These are phyloP conservation scores for Cercophora sp. DNA, from an alignment of 495 filamentous ascomycete species.

Conservation along the genomic window DNA sequence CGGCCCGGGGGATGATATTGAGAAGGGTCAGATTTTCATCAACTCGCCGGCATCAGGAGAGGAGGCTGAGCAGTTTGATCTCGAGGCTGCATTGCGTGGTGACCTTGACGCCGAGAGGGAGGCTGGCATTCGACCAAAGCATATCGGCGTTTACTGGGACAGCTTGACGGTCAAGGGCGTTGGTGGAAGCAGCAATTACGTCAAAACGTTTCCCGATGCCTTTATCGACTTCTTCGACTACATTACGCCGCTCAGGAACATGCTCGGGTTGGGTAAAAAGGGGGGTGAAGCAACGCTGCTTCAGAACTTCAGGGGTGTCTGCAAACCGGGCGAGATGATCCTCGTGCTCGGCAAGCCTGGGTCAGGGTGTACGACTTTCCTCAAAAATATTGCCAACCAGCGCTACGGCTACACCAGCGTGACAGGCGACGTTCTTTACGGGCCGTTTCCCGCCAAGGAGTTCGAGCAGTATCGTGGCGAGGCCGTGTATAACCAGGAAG, in stretches of 20 bases:
- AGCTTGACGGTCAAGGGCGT: conserved; percentile 72
- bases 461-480: conserved; percentile 72
- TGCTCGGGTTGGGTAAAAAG: conserved; percentile 59
- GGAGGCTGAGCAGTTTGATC: conserved; percentile 59
- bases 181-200: conserved; percentile 69
- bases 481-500: conserved; percentile 81
- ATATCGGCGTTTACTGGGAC: conserved; percentile 77
- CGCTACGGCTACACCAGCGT: conserved; percentile 73
- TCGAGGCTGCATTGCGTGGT: conserved; percentile 66
- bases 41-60: conserved; percentile 48
- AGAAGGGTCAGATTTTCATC: conserved; percentile 45
- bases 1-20: conserved; percentile 35
- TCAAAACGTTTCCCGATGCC: conserved; percentile 79
- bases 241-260: conserved; percentile 51
- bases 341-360: conserved; percentile 84
- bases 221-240: conserved; percentile 74
- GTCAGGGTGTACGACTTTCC: conserved; percentile 81
- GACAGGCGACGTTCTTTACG: conserved; percentile 76
- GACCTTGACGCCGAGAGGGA: conserved; percentile 64
- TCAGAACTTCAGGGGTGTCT: conserved; percentile 48
- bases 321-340: conserved; percentile 82
- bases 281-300: conserved; percentile 63
- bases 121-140: conserved; percentile 74
- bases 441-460: conserved; percentile 57
- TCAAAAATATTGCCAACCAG: conserved; percentile 82